Conservation (phyloP, 164 flowering plant species). For the Saururus chinensis region DNA sequence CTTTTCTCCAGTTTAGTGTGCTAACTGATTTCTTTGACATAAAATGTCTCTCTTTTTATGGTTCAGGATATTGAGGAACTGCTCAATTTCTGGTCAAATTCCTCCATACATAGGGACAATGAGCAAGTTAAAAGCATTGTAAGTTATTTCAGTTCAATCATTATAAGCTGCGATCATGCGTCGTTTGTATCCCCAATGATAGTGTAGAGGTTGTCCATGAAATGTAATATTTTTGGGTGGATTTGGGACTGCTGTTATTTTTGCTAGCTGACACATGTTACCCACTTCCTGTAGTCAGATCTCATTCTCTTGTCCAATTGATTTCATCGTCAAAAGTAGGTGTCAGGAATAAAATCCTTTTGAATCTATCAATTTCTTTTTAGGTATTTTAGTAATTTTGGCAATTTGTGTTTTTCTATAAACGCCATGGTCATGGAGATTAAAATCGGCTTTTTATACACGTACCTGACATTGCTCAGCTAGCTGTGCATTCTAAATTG, state of each 20-base stretch:
- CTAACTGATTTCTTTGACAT: not conserved
- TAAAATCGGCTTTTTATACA: no score
- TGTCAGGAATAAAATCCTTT: not conserved
- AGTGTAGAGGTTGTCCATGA: no score
- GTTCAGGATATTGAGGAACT: constrained; percentile 54
- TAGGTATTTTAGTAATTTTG: no score
- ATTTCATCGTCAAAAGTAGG: not conserved
- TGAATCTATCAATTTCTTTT: no score
- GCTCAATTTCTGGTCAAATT: constrained; percentile 41
- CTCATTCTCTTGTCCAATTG: not conserved
- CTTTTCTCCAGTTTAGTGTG: not conserved
- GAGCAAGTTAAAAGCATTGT: constrained; percentile 25
- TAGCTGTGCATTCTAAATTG: no score
- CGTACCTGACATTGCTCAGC: no score
- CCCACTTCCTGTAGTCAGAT: not conserved
- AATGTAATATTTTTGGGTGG: not conserved
- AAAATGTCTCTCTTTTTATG: no score
- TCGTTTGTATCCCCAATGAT: not conserved
- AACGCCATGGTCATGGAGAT: no score
- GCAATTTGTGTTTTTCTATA: no score
- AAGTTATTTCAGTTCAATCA: constrained; percentile 13
- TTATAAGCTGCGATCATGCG: not conserved
- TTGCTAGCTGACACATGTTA: not conserved
- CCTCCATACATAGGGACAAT: constrained; percentile 36
- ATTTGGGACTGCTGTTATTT: not conserved